Evolutionary conservation across 2,329 filamentous ascomycete species (phyloP), one percentile per base, ranked within the genome.

Genomic region (Ophiostoma perfectum): DNA sequence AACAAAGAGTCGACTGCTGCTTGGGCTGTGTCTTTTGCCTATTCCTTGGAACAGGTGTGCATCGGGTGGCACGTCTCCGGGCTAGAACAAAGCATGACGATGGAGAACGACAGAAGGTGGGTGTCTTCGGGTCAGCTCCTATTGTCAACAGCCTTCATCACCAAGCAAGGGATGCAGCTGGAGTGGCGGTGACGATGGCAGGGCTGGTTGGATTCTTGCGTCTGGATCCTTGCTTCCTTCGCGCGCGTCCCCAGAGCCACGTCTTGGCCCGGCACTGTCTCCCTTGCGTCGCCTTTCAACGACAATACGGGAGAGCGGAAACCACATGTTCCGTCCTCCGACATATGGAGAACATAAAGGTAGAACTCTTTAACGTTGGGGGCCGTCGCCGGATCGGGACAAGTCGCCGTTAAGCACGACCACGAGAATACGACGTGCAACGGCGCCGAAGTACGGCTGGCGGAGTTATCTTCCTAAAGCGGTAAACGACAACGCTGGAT

Each of bases 351-450:
- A 0, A 16, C 14, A 47, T 14, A 6, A n/a, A 11, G 27, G 49
- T 14, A 6, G 42, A 55, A 27, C 27, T 27, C 27, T 27, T 27
- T 27, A 62, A 62, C 7, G 12, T 62, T 55, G 49, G 49, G 49
- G 49, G 55, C 38, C 36, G 12, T 62, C 58, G 58, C 58, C 58
- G 58, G 58, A 62, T 62, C 58, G 14, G 58, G 58, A 6, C 58
- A 62, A 62, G 58, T n/a, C 58, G 58, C 58, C 58, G 58, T 55
- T 55, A 55, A 55, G 49, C n/a, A 27, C n/a, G 49, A 55, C 11
- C 49, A 55, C 49, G 49, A 49, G 47, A 9, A 55, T 2, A 41
- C 12, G n/a, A 5, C 9, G 27, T 60, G n/a, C 36, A 60, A 60
- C 55, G 36, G 49, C 45, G 14, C 18, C n/a, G 18, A 11, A 5